These are phyloP conservation scores for Cercis canadensis DNA, from an alignment of 306 rosid genomes.

Conservation along the genomic window DNA sequence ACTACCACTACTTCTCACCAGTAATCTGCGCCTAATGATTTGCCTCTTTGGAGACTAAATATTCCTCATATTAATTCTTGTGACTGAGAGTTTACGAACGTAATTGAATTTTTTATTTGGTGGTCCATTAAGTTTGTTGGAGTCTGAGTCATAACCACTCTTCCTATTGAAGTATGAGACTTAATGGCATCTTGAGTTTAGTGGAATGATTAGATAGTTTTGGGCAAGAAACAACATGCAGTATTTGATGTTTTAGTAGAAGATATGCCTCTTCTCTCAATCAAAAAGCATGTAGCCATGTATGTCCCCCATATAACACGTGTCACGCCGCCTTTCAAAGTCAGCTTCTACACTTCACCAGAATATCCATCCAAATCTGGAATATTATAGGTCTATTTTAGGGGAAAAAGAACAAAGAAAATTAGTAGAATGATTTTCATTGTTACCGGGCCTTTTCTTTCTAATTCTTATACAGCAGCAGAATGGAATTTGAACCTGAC, in stretches of 20 bases:
- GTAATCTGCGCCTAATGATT: too few relatives aligned
- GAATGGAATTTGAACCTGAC: too few relatives aligned
- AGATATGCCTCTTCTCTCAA: too few relatives aligned
- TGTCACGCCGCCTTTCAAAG: too few relatives aligned
- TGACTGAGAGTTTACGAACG: conserved; percentile 21
- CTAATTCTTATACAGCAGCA: too few relatives aligned
- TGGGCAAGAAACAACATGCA: not conserved
- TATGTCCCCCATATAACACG: conserved; percentile 6
- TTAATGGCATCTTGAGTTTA: conserved; percentile 1
- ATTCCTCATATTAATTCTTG: not conserved
- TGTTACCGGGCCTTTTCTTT: not conserved
- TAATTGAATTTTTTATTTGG: not conserved
- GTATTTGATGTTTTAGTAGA: conserved; percentile 11
- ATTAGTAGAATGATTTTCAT: not conserved
- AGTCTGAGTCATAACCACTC: conserved; percentile 46
- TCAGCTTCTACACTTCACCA: conserved; percentile 19
- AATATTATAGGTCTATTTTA: not conserved
- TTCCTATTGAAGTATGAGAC: conserved; percentile 1
- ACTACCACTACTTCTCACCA: too few relatives aligned
- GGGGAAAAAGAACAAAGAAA: not conserved
- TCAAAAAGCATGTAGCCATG: too few relatives aligned
- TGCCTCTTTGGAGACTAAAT: not conserved
- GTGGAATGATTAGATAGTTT: conserved; percentile 14
- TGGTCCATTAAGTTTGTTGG: conserved; percentile 37
- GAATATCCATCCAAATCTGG: conserved; percentile 7